Evolutionary conservation across 139 green algal species (phyloP), one percentile per base, ranked within the genome.

Genomic region (Coelastrella sp.): DNA sequence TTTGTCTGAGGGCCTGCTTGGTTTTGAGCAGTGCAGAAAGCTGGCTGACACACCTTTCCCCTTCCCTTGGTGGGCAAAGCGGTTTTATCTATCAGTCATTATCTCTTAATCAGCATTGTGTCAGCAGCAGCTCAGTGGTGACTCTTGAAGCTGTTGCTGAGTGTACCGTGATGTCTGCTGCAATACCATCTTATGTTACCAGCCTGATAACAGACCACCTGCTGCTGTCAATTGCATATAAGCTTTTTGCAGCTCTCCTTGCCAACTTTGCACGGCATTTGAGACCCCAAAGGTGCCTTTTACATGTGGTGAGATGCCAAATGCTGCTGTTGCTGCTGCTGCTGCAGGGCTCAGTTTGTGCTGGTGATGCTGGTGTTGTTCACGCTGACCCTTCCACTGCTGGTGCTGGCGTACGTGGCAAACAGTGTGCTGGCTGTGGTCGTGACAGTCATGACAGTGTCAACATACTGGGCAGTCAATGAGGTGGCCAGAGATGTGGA

Each of bases 401-500:
- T 90, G 59, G 25, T 90, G 7, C 19, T 90, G 73, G 79, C 88
- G 6, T 90, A 92, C 80, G 35, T 92, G 22, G 49, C 78, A 6
- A 84, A 74, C 76, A 25, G 12, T 22, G 60, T 7, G 49, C 74
- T 95, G 80, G 89, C 85, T 6, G 73, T 84, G 10, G 20, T 92
- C 0, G 6, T 94, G 7, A 90, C n/a, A 14, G 74, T 93, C 20
- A 24, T 94, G 20, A 79, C 85, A 10, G 91, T 91, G 19, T 22
- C 68, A 19, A 90, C 86, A 7, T 95, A 94, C 83, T 93, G 91
- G 89, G 66, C 82, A 8, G 60, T 95, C 8, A 95, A 96, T 65
- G 93, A 96, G 82, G 93, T 95, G 27, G 92, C 94, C 11, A 72
- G 93, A 35, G 94, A 96, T 59, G 88, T 95, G 82, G 94, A 96